These are phyloP conservation scores for Ceratobasidium sp. DNA, from an alignment of 1,284 basidiomycete species.

Conservation along the genomic window DNA sequence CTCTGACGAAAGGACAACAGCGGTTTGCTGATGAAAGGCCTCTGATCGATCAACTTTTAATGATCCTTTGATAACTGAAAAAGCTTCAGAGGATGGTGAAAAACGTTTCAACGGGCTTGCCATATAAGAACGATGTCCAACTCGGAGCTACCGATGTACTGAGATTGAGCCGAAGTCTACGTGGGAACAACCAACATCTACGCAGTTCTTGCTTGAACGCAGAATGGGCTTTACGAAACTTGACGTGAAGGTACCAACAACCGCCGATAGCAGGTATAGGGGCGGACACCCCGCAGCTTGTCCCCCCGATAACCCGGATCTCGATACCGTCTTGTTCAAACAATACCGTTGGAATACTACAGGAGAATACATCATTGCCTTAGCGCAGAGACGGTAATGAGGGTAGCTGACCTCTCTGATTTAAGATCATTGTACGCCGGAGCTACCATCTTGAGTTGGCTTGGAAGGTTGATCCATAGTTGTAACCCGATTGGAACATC, in stretches of 20 bases:
- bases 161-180: background rate
- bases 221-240: background rate
- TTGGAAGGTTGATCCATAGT: constrained; percentile 22
- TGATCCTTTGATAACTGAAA: constrained; percentile 5
- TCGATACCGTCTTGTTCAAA: background rate
- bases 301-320: constrained; percentile 7
- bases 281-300: background rate
- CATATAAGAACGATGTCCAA: background rate
- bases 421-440: background rate
- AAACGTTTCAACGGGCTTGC: background rate
- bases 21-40: background rate
- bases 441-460: constrained; percentile 16
- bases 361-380: background rate
- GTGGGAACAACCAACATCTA: background rate
- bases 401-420: background rate
- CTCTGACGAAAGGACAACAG: background rate
- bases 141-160: background rate
- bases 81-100: background rate
- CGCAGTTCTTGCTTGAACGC: constrained; percentile 6
- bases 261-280: background rate
- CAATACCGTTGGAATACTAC: constrained; percentile 7
- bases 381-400: background rate
- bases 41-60: background rate
- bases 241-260: constrained; percentile 18
- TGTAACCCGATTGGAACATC: constrained; percentile 21